Evolutionary conservation across 345 rosid genomes (phyloP), one percentile per base, ranked within the genome.

Genomic region (Xanthoceras sorbifolium): DNA sequence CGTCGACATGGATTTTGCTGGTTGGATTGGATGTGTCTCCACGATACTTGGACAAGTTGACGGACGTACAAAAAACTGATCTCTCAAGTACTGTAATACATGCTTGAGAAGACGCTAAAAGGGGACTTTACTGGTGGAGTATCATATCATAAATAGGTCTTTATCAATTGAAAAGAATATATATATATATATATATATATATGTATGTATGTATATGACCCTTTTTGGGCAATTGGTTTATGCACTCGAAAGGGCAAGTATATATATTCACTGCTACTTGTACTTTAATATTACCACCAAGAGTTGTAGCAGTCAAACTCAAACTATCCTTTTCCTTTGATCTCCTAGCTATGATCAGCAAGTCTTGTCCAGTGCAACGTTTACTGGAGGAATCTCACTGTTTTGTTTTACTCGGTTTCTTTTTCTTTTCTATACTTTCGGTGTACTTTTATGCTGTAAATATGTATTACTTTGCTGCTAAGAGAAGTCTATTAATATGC

Each of bases 41-140:
- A 67, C 57, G 60, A 67, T 77, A 70, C 71, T 74, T 46, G 85
- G 88, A 74, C 75, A 70, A 78, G 75, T 85, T 74, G 83, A 68
- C 72, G 61, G n/a, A 6, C 34, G 31, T 52, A 73, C 60, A 42
- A 42, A 62, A n/a, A 50, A 11, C 25, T 4, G 66, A 22, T 23
- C n/a, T 65, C 42, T 55, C 72, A 29, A 42, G 22, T 63, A 26
- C 57, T 64, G 60, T 4, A 23, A 26, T 76, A 32, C 5, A 46
- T n/a, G 40, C 54, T 44, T 29, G 34, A 42, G 57, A n/a, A 67
- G 29, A 68, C 64, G 46, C 46, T 14, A 40, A 20, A 34, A 42
- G 32, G 31, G 28, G 34, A 46, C n/a, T 73, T 20, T 50, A 71
- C 14, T 66, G 73, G 46, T 71, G 77, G 72, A 28, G 18, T 40